Conservation (phyloP, 495 filamentous ascomycete species). For the Neurospora sp. region DNA sequence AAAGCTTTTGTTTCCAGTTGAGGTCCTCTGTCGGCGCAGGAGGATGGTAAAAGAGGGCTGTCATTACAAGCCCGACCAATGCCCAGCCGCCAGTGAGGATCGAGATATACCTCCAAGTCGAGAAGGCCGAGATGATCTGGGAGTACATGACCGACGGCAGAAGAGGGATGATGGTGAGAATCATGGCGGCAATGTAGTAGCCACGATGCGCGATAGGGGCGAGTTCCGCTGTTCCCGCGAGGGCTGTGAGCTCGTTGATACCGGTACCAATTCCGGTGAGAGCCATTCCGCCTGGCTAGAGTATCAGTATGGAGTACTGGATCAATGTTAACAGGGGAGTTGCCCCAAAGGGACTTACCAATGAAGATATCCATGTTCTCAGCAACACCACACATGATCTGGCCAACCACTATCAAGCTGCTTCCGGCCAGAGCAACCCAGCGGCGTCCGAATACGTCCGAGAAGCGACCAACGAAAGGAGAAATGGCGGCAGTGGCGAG, state of each 20-base stretch:
- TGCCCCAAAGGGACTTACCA: constrained; percentile 28
- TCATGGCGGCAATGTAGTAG: constrained; percentile 54
- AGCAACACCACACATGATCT: constrained; percentile 55
- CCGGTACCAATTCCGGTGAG: constrained; percentile 3
- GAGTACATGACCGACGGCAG: constrained; percentile 59
- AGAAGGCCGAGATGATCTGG: constrained; percentile 53
- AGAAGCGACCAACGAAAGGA: constrained; percentile 62
- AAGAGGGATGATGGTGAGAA: constrained; percentile 61
- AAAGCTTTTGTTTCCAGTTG: constrained; percentile 35
- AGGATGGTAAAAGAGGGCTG: constrained; percentile 55
- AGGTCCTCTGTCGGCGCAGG: constrained; percentile 48
- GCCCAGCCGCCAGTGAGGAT: constrained; percentile 52
- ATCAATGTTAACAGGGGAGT: no score
- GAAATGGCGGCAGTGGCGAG: constrained; percentile 58
- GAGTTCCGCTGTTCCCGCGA: constrained; percentile 52
- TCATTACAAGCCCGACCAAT: constrained; percentile 50
- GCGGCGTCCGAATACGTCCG: constrained; percentile 58
- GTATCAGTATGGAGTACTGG: not conserved
- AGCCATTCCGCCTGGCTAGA: constrained; percentile 16
- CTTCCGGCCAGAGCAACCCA: constrained; percentile 56
- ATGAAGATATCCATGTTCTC: constrained; percentile 60
- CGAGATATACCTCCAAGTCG: constrained; percentile 55
- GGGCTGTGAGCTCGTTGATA: constrained; percentile 22
- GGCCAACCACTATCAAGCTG: constrained; percentile 50
- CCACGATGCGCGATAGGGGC: constrained; percentile 59